Evolutionary conservation across 805 yeast genomes (phyloP), one percentile per base, ranked within the genome.

Genomic region (Zygoascus flipseniorum): DNA sequence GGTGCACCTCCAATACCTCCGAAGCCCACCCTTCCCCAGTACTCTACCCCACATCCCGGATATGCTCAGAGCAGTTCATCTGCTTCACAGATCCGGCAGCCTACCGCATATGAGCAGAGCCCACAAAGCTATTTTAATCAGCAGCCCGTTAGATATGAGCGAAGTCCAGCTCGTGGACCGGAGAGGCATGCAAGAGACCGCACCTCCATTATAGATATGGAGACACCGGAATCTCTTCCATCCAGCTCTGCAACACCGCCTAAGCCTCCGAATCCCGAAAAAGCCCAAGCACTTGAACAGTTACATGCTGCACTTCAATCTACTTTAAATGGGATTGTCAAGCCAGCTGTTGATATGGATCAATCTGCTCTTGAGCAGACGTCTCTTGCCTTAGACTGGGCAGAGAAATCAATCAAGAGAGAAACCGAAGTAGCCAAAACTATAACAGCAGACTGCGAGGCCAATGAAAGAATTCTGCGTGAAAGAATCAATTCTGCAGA

Each of bases 211-310:
- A 56, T 56, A 57, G 58, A 58, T 18, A 54, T 54, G 56, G 60
- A 50, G 14, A 53, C 19, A 18, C 10, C 35, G n/a, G 50, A 39
- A 8, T 47, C 41, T 10, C 9, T 16, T 6, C 23, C 26, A 18
- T 11, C 18, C 5, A 28, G n/a, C 19, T 32, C 14, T 10, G 35
- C 42, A 4, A 16, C 48, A 14, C 76, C 75, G 0, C 71, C 71
- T 8, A 62, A 66, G 31, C 77, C 75, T 10, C 74, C 73, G 9
- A 58, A 72, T 41, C 77, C 77, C 5, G 69, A 67, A 42, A 67
- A 68, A 23, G 49, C 57, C 16, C 59, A 59, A 31, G 62, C 66
- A 1, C 56, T 63, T 23, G 55, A 52, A 14, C 56, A 57, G 9
- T 59, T 70, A 3, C 52, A 63, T 2, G 49, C 52, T 4, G 50